Evolutionary conservation across 306 rosid genomes (phyloP).

Genomic region (Cotoneaster glaucophyllus): DNA sequence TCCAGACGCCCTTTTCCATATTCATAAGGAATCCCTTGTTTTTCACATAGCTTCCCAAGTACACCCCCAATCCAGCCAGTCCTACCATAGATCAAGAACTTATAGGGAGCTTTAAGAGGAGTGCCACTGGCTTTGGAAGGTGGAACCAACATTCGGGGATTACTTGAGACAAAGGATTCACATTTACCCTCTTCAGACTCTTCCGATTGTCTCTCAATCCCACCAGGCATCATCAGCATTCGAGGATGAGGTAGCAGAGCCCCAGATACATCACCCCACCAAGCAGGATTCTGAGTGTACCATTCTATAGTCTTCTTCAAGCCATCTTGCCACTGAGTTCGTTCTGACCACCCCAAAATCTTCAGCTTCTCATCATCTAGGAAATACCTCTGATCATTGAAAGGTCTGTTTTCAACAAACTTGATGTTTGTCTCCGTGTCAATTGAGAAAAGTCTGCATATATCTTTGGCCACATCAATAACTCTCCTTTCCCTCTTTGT

Average conservation of each 20-base stretch:
- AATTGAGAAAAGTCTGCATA: constrained; percentile 60
- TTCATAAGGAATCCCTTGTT: constrained; percentile 69
- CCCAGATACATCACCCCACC: constrained; percentile 98
- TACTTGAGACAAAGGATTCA: constrained; percentile 39
- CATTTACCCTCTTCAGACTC: constrained; percentile 55
- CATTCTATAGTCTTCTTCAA: constrained; percentile 84
- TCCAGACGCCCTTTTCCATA: constrained; percentile 82
- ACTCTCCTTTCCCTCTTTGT: constrained; percentile 86
- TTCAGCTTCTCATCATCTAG: constrained; percentile 79
- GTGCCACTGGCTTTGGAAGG: constrained; percentile 40
- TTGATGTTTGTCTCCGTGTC: constrained; percentile 60
- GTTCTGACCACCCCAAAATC: constrained; percentile 78
- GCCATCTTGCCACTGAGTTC: constrained; percentile 83
- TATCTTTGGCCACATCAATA: constrained; percentile 77
- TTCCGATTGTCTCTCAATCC: constrained; percentile 59
- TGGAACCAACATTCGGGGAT: constrained; percentile 72
- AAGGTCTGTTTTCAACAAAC: constrained; percentile 88
- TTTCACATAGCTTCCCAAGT: constrained; percentile 71
- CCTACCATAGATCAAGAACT: constrained; percentile 75
- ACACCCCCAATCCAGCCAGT: constrained; percentile 91
- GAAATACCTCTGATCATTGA: constrained; percentile 85
- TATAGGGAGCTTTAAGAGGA: constrained; percentile 43
- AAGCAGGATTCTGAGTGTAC: constrained; percentile 69
- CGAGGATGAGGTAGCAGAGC: constrained; percentile 91
- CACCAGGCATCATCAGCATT: constrained; percentile 95